Conservation (phyloP, 768 basidiomycete genomes). For the Guyanaporus albipodus region DNA sequence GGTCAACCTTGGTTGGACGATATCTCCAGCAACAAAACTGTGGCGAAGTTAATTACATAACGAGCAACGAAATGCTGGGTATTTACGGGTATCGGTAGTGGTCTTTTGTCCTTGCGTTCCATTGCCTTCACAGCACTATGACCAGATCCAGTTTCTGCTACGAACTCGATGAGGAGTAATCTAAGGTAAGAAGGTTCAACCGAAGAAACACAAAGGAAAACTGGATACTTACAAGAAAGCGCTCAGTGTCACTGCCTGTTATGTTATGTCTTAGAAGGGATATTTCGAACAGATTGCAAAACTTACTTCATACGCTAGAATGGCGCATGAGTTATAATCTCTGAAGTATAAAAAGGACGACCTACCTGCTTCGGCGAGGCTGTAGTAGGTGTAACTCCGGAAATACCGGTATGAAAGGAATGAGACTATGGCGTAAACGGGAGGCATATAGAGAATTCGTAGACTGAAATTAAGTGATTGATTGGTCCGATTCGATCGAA, state of each 20-base stretch:
- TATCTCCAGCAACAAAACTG: conserved; percentile 83
- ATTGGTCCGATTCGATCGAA: background rate
- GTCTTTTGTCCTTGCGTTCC: conserved; percentile 71
- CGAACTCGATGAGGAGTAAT: conserved; percentile 79
- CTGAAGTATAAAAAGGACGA: background rate
- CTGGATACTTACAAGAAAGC: conserved; percentile 69
- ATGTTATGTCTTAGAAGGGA: conserved; percentile 15
- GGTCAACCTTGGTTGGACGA: conserved; percentile 67
- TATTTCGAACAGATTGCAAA: background rate
- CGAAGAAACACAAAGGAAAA: background rate
- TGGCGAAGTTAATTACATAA: background rate
- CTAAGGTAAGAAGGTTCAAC: conserved; percentile 33
- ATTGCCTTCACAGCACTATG: conserved; percentile 67
- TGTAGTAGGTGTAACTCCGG: conserved; percentile 67
- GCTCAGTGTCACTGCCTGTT: conserved; percentile 73
- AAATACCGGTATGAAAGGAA: conserved; percentile 87
- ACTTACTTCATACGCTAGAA: conserved; percentile 64
- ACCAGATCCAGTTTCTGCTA: conserved; percentile 62
- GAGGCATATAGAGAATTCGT: conserved; percentile 83
- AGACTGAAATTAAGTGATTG: conserved; percentile 39
- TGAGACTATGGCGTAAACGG: conserved; percentile 75
- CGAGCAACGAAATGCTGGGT: background rate
- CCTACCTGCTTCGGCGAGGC: conserved; percentile 48
- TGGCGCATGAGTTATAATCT: conserved; percentile 25
- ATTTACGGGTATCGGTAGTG: conserved; percentile 63